Conservation (phyloP, 305 asterid genomes). For the Vinca major region DNA sequence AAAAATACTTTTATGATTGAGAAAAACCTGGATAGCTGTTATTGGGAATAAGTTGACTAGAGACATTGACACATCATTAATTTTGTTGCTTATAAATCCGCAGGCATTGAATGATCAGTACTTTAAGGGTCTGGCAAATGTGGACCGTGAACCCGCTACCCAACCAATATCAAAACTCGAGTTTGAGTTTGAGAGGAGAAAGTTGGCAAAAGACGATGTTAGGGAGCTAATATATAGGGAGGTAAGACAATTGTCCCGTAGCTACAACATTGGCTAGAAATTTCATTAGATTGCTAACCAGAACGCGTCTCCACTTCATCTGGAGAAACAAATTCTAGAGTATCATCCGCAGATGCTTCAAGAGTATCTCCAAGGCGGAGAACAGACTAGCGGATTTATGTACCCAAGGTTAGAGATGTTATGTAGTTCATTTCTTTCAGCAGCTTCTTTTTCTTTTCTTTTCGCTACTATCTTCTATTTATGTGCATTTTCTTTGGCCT, state of each 20-base stretch:
- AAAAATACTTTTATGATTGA: background rate
- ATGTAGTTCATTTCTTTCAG: background rate
- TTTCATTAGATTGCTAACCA: constrained; percentile 10
- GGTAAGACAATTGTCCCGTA: constrained; percentile 32
- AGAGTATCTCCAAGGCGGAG: constrained; percentile 80
- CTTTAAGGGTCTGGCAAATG: constrained; percentile 67
- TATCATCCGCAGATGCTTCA: constrained; percentile 94
- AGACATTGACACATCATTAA: background rate
- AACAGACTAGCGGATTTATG: constrained; percentile 87
- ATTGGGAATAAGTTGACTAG: constrained; percentile 1
- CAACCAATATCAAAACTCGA: constrained; percentile 89
- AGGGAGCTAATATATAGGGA: constrained; percentile 88
- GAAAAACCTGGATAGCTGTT: background rate
- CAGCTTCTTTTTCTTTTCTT: background rate
- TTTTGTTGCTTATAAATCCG: constrained; percentile 15
- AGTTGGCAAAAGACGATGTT: constrained; percentile 81
- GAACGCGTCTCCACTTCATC: constrained; percentile 10
- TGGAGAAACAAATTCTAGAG: constrained; percentile 68
- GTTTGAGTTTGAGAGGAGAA: constrained; percentile 92
- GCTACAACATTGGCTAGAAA: constrained; percentile 11
- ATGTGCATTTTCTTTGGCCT: no score
- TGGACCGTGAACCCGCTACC: constrained; percentile 82
- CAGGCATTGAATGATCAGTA: constrained; percentile 86
- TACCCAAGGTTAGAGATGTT: constrained; percentile 73
- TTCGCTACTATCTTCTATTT: no score